phyloP scores from a whole-genome alignment of 2,329 filamentous ascomycete genomes.

The Ustulina deusta region DNA sequence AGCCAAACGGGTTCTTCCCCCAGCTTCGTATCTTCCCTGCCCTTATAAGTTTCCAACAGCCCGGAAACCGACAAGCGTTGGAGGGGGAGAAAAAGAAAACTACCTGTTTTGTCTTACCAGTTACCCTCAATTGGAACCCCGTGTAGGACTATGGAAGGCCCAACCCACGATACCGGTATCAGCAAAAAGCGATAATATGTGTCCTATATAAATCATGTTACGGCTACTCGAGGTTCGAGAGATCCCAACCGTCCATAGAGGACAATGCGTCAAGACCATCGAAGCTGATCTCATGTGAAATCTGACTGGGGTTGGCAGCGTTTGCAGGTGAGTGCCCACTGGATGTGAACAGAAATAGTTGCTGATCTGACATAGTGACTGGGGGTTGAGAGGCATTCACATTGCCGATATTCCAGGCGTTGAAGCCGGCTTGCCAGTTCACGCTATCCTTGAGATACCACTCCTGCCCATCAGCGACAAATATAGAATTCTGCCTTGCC shows the following conservation, averaged over 20 bases:
- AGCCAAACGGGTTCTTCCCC: neutral
- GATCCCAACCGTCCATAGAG: constrained; percentile 49
- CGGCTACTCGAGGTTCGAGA: constrained; percentile 46
- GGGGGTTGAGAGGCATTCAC: constrained; percentile 37
- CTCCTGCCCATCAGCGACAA: constrained; percentile 64
- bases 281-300: constrained; percentile 47
- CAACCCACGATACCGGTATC: neutral
- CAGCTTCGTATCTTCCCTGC: constrained; percentile 10
- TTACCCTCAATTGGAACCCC: neutral
- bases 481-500: constrained; percentile 50
- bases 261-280: constrained; percentile 47
- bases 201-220: constrained; percentile 12
- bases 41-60: neutral
- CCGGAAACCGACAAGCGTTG: neutral
- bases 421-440: constrained; percentile 69
- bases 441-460: constrained; percentile 70
- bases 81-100: neutral
- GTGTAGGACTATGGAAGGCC: neutral
- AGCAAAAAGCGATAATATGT: constrained; percentile 2
- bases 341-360: constrained; percentile 49
- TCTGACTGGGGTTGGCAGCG: constrained; percentile 34
- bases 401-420: constrained; percentile 61
- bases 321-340: constrained; percentile 36
- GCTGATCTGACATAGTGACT: constrained; percentile 50
- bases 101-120: neutral